Evolutionary conservation across 768 basidiomycete species (phyloP).

Genomic region (Pluteus cervinus): DNA sequence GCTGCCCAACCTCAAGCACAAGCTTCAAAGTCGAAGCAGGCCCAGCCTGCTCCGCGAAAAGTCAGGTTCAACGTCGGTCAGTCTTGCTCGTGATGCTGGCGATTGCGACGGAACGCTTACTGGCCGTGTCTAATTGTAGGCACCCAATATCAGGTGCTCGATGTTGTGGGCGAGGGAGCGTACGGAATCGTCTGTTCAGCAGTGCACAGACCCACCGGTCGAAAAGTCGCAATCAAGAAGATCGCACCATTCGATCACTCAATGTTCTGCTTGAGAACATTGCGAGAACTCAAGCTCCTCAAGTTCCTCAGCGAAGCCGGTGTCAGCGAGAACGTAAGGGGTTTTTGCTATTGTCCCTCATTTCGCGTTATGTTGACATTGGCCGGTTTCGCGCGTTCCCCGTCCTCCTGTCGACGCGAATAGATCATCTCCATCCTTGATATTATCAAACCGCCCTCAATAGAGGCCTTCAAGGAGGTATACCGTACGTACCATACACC

Average conservation of each 20-base stretch:
- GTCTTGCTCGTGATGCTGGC: constrained; percentile 9
- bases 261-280: constrained; percentile 90
- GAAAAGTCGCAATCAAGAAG: constrained; percentile 96
- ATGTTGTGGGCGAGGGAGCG: constrained; percentile 87
- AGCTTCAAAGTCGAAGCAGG: constrained; percentile 32
- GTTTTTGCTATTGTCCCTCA: not conserved
- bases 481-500: constrained; percentile 41
- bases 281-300: constrained; percentile 78
- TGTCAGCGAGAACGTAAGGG: constrained; percentile 78
- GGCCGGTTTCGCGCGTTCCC: constrained; percentile 5
- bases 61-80: constrained; percentile 84
- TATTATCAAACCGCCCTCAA: constrained; percentile 74
- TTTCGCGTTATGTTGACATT: constrained; percentile 7
- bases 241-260: constrained; percentile 94
- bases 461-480: constrained; percentile 85
- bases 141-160: constrained; percentile 77
- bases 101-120: not conserved
- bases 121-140: constrained; percentile 29
- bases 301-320: constrained; percentile 85
- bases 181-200: constrained; percentile 97
- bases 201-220: constrained; percentile 76
- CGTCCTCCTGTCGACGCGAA: not conserved
- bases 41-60: constrained; percentile 63
- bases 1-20: constrained; percentile 16
- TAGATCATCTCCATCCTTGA: constrained; percentile 89